Evolutionary conservation across 2,329 filamentous ascomycete genomes (phyloP), one percentile per base, ranked within the genome.

Genomic region (Botrytis byssoidea): DNA sequence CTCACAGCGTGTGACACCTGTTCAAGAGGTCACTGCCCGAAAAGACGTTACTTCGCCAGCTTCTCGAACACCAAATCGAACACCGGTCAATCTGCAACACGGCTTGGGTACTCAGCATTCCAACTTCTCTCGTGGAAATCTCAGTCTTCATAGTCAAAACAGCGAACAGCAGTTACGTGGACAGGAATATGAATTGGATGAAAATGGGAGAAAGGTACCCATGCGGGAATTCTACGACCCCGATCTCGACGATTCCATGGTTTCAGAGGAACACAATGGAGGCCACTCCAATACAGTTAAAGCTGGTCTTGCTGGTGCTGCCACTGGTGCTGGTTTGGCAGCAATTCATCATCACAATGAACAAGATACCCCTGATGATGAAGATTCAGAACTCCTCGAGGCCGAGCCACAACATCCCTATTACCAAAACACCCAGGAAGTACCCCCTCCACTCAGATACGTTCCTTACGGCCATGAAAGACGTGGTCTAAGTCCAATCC

Each of bases 401-500:
- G 68, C 64, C 0, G 72, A 71, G 22, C 72, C 67, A 42, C 67
- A 70, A 51, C 71, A 73, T 64, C 66, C 66, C 72, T 80, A 81
- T 60, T 83, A 80, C 73, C 79, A 81, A 63, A 79, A 79, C 64
- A 77, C 77, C 4, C 89, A 91, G 77, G 88, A 91, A 75, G 89
- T 91, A 3, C 89, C 89, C 3, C 87, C 88, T 4, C 89, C 88
- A 25, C 82, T 90, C 42, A 88, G 88, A 76, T 92, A 92, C 77
- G 86, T 90, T n/a, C 88, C 91, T 1, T 91, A 93, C 76, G 88
- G 91, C 78, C 87, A 89, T 18, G 89, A 92, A 77, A 87, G 89
- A 70, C 91, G 93, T 60, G 91, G 90, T 18, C 83, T 97, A 67
- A 98, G 95, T 80, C 95, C 95, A 0, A 95, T 97, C 74, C 95